Conservation (phyloP, 2,329 filamentous ascomycete genomes). For the Pseudogymnoascus sp. region DNA sequence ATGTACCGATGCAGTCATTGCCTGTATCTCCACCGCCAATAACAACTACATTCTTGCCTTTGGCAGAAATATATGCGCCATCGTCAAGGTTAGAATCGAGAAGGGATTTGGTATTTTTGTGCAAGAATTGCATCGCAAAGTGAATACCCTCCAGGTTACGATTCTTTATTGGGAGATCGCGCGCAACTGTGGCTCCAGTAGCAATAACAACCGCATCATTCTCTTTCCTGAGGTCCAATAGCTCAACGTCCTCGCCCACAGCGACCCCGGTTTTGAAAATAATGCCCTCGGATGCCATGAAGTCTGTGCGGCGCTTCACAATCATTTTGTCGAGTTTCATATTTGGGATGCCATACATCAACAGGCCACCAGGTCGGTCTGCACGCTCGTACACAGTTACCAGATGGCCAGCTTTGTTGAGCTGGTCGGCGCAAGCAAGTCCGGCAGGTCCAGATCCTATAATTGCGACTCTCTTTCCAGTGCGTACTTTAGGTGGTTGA, state of each 20-base stretch:
- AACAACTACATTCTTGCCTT: slow-evolving; percentile 91
- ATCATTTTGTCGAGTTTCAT: slow-evolving; percentile 99
- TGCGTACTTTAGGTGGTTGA: slow-evolving; percentile 66
- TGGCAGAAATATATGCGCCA: slow-evolving; percentile 82
- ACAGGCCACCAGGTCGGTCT: slow-evolving; percentile 80
- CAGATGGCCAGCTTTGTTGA: slow-evolving; percentile 83
- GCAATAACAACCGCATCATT: slow-evolving; percentile 84
- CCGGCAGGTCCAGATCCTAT: slow-evolving; percentile 90
- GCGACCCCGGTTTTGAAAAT: slow-evolving; percentile 70
- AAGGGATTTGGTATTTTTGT: slow-evolving; percentile 95
- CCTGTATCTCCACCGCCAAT: slow-evolving; percentile 97
- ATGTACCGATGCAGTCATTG: slow-evolving; percentile 96
- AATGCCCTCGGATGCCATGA: slow-evolving; percentile 86
- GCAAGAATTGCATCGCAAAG: slow-evolving; percentile 94
- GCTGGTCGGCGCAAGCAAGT: slow-evolving; percentile 83
- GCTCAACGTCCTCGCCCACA: slow-evolving; percentile 65
- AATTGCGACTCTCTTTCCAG: slow-evolving; percentile 79
- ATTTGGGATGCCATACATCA: slow-evolving; percentile 98
- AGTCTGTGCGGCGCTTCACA: slow-evolving; percentile 89
- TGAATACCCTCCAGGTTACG: slow-evolving; percentile 86
- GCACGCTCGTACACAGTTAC: slow-evolving; percentile 91
- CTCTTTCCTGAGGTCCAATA: slow-evolving; percentile 63
- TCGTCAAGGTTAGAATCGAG: slow-evolving; percentile 85
- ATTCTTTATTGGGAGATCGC: slow-evolving; percentile 84
- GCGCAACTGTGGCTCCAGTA: slow-evolving; percentile 86